Conservation (phyloP, 768 basidiomycete genomes). For the Collybia mongolica region DNA sequence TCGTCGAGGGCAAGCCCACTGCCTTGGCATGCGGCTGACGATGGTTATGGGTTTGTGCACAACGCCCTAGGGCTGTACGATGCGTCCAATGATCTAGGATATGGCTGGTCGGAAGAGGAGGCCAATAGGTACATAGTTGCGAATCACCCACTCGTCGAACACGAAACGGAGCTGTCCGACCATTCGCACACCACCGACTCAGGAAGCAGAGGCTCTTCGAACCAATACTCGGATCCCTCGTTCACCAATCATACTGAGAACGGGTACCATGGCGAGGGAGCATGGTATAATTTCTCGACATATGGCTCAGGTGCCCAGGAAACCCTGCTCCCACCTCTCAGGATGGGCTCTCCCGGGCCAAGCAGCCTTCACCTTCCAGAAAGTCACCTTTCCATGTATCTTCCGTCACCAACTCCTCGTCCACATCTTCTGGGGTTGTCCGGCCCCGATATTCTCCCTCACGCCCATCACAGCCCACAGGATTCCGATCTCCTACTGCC, state of each 20-base stretch:
- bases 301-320: slow-evolving; percentile 9
- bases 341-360: not conserved
- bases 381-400: not conserved
- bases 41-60: not conserved
- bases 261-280: not conserved
- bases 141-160: not conserved
- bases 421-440: slow-evolving; percentile 1
- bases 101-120: not conserved
- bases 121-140: not conserved
- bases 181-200: slow-evolving; percentile 1
- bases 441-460: not conserved
- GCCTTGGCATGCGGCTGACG: slow-evolving; percentile 3
- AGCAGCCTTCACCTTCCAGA: slow-evolving; percentile 5
- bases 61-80: not conserved
- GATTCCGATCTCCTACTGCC: slow-evolving; percentile 7
- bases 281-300: not conserved
- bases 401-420: not conserved
- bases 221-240: not conserved
- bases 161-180: not conserved
- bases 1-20: not conserved
- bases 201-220: not conserved
- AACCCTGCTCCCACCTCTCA: slow-evolving; percentile 8
- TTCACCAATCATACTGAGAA: no score
- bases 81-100: not conserved
- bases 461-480: not conserved